Percentiles rank a stretch among this genome's conserved stretches.
Conservation (phyloP, 148 eudicot genomes). For the Spergularia marina region DNA sequence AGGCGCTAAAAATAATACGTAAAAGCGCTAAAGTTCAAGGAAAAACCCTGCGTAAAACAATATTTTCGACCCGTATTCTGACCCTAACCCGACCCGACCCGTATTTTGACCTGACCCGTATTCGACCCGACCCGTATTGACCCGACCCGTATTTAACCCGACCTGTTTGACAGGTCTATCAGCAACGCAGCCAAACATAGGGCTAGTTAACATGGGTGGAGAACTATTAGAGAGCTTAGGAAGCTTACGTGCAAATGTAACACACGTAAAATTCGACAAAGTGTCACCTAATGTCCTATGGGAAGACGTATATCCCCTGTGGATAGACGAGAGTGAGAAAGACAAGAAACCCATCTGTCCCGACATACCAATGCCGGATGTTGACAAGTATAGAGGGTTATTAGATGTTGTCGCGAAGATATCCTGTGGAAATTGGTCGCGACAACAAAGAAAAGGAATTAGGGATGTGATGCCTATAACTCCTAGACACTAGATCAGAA, state of each 20-base stretch:
- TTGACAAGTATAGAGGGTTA: not conserved
- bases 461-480: too few species aligned
- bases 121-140: too few species aligned
- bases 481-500: too few species aligned
- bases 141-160: too few species aligned
- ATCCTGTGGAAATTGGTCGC: conserved; percentile 1
- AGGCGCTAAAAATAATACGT: too few species aligned
- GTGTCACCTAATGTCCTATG: not conserved
- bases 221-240: not conserved
- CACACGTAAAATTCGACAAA: not conserved
- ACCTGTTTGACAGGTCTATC: too few species aligned
- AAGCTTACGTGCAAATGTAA: not conserved
- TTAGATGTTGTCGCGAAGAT: not conserved
- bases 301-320: conserved; percentile 8
- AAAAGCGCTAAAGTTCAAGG: too few species aligned
- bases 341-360: not conserved
- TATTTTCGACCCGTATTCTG: too few species aligned
- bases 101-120: too few species aligned
- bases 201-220: not conserved
- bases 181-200: not conserved
- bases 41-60: too few species aligned
- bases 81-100: too few species aligned
- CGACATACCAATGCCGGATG: conserved; percentile 4
- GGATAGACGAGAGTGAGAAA: not conserved
- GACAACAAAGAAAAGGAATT: not conserved